Conservation (phyloP, 1,284 basidiomycete genomes). For the Mycosarcoma mackinlayi region DNA sequence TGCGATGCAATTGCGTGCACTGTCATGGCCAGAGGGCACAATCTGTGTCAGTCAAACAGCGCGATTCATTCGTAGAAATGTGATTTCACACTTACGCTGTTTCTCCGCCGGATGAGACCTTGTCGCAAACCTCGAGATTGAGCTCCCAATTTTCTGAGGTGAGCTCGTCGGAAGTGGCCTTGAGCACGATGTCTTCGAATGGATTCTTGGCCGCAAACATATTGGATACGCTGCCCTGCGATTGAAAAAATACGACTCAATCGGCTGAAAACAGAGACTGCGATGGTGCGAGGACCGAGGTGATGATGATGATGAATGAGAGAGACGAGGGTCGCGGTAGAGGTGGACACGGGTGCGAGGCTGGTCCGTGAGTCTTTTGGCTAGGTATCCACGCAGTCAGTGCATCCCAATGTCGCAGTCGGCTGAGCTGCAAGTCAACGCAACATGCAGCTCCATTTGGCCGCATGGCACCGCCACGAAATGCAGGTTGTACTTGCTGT, state of each 20-base stretch:
- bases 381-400: too few relatives aligned
- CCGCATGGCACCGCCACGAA: slow-evolving; percentile 19
- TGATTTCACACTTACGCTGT: slow-evolving; percentile 36
- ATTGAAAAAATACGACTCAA: too few relatives aligned
- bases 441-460: slow-evolving; percentile 11
- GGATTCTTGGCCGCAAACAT: slow-evolving; percentile 74
- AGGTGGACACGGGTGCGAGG: not conserved
- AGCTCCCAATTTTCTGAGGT: slow-evolving; percentile 96
- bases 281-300: not conserved
- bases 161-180: slow-evolving; percentile 93
- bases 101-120: slow-evolving; percentile 85
- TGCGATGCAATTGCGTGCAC: slow-evolving; percentile 85
- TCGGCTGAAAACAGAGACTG: too few relatives aligned
- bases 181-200: slow-evolving; percentile 92
- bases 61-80: not conserved
- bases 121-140: slow-evolving; percentile 94
- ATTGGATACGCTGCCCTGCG: slow-evolving; percentile 1
- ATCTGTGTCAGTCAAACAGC: slow-evolving; percentile 1
- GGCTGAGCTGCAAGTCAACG: slow-evolving; percentile 8
- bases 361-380: slow-evolving; percentile 19
- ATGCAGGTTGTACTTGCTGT: too few relatives aligned
- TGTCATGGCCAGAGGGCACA: slow-evolving; percentile 67
- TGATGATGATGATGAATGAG: not conserved
- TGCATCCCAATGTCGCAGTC: too few relatives aligned
- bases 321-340: too few relatives aligned